Conservation (phyloP, 768 basidiomycete species). For the Hebeloma cylindrosporum region DNA sequence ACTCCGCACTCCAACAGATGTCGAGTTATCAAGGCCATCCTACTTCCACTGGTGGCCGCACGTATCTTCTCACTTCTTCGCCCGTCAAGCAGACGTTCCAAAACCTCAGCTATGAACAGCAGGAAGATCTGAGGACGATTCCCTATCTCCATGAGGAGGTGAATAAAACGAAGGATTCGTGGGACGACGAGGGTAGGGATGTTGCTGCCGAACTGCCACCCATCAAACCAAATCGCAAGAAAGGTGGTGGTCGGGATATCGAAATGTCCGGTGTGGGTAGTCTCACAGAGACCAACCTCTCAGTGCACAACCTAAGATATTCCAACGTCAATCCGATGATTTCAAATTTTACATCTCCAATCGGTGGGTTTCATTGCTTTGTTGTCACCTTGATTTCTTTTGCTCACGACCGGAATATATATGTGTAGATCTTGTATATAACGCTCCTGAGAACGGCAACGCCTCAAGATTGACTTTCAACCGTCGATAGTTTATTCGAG, state of each 20-base stretch:
- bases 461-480: slow-evolving; percentile 35
- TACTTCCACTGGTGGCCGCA: slow-evolving; percentile 18
- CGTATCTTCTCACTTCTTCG: slow-evolving; percentile 37
- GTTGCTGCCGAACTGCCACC: slow-evolving; percentile 29
- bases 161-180: slow-evolving; percentile 8
- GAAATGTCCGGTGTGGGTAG: slow-evolving; percentile 35
- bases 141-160: slow-evolving; percentile 12
- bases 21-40: slow-evolving; percentile 14
- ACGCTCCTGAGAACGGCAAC: slow-evolving; percentile 12
- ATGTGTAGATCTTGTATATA: slow-evolving; percentile 29
- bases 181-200: slow-evolving; percentile 34
- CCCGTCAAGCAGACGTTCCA: slow-evolving; percentile 30
- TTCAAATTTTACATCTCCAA: slow-evolving; percentile 67
- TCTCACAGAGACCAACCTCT: slow-evolving; percentile 45
- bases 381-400: neutral
- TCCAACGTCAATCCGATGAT: slow-evolving; percentile 52
- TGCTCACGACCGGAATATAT: slow-evolving; percentile 2
- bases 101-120: slow-evolving; percentile 20
- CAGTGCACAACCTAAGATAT: slow-evolving; percentile 38
- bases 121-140: slow-evolving; percentile 8
- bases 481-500: slow-evolving; percentile 20
- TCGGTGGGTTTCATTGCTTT: slow-evolving; percentile 43
- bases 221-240: slow-evolving; percentile 43
- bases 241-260: slow-evolving; percentile 31
- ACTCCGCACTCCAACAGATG: slow-evolving; percentile 21